Evolutionary conservation across 2,329 filamentous ascomycete species (phyloP), one percentile per base, ranked within the genome.

Genomic region (Ceratocystis alfenasii): DNA sequence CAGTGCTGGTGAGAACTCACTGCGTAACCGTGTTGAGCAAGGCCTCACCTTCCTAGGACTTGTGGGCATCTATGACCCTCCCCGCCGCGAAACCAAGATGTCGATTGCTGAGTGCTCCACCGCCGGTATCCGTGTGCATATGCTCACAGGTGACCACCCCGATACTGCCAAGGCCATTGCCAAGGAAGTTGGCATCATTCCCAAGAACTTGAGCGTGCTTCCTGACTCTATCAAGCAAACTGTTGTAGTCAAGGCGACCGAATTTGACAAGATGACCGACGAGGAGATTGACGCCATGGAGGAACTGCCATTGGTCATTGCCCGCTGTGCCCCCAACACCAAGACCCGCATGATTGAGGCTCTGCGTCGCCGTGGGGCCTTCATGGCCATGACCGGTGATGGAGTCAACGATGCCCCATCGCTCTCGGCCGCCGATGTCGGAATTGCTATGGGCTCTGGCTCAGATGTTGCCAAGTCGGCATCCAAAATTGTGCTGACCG

Each of bases 271-370:
- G 68, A 79, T 95, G 69, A 83, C 82, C 0, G 87, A 94, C 60
- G 83, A 79, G 0, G 83, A 94, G 73, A 88, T 95, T 65, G 90
- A 95, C 69, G 79, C 80, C 0, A 78, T 95, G 17, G 85, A 87
- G 3, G 84, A 90, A 50, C 78, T 95, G 1, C 90, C 90, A 1
- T 78, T 93, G 0, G 90, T 95, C 7, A 87, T 95, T 68, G 90
- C 90, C 46, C 86, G 90, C 46, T 95, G 90, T 73, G 88, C 89
- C 0, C 90, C 91, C 0, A 84, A 88, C 67, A 95, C 90, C 48
- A 95, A 95, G 76, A 90, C 90, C 3, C 86, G 89, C 67, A 95
- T 95, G 90, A 92, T 95, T 63, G 89, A 92, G 70, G 90, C 90
- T 5, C 82, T 95, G 17, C 88, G 92, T 69, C 84, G 90, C 17